Conservation (phyloP, 2,329 filamentous ascomycete genomes). For the Alternaria postmessia region DNA sequence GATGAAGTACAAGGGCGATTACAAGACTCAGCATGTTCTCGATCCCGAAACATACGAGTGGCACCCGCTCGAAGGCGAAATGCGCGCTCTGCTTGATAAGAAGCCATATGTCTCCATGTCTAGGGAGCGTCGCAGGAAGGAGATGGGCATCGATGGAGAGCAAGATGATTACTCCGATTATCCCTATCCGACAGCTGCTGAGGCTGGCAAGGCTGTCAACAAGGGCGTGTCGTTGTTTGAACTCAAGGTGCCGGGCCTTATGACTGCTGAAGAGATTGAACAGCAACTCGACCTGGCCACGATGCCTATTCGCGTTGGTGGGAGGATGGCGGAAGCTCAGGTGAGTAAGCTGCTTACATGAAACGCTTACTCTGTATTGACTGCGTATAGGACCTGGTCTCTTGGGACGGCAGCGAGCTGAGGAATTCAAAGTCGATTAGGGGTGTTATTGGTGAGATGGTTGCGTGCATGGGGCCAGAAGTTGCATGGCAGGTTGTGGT, state of each 20-base stretch:
- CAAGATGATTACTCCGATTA: conserved; percentile 32
- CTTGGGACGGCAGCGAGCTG: conserved; percentile 66
- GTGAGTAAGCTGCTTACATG: conserved; percentile 28
- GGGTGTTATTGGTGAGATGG: conserved; percentile 70
- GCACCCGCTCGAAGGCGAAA: conserved; percentile 64
- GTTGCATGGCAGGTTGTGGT: conserved; percentile 66
- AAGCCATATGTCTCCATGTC: conserved; percentile 63
- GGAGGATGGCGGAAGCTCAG: conserved; percentile 42
- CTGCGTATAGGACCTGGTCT: conserved; percentile 60
- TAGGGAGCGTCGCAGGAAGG: conserved; percentile 41
- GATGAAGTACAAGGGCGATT: conserved; percentile 87
- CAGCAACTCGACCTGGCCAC: conserved; percentile 64
- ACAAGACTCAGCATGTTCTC: conserved; percentile 75
- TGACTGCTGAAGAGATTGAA: conserved; percentile 62
- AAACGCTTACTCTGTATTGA: conserved; percentile 31
- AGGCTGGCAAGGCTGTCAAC: conserved; percentile 46
- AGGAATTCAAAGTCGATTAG: conserved; percentile 63
- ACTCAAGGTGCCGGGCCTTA: conserved; percentile 72
- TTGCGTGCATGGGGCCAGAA: conserved; percentile 70
- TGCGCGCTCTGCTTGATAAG: conserved; percentile 62
- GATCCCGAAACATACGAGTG: conserved; percentile 72
- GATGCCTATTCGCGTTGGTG: conserved; percentile 63
- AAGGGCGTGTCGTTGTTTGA: conserved; percentile 62
- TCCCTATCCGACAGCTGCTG: conserved; percentile 36
- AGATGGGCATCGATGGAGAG: conserved; percentile 9